Evolutionary conservation across 2,329 filamentous ascomycete species (phyloP).

Genomic region (Diaporthe nobilis): DNA sequence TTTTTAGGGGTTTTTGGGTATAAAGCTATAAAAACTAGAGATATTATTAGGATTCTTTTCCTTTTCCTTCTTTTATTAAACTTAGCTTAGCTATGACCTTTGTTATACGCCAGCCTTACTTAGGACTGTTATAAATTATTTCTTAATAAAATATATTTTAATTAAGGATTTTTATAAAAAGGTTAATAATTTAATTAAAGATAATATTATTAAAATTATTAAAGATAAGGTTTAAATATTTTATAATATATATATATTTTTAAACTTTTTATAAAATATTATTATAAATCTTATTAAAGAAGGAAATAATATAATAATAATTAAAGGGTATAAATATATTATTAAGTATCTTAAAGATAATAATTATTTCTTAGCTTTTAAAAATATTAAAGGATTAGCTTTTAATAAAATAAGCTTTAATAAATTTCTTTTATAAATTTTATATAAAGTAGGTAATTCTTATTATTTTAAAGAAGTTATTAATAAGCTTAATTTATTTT

Average conservation of each 20-base stretch:
- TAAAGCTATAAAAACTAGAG: no score
- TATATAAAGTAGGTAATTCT: no score
- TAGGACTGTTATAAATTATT: no score
- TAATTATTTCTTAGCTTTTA: background rate
- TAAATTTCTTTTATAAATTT: background rate
- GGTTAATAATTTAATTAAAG: background rate
- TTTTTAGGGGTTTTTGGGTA: no score
- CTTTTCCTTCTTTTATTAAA: no score
- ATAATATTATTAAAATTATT: background rate
- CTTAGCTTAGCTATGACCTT: no score
- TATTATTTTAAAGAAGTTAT: background rate
- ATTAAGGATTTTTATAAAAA: background rate
- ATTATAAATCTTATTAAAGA: background rate
- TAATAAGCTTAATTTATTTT: background rate
- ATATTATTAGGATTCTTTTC: no score
- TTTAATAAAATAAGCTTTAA: background rate
- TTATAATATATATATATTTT: background rate
- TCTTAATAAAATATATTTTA: background rate
- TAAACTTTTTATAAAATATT: background rate
- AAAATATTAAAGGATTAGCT: background rate
- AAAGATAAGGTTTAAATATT: background rate
- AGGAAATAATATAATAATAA: background rate
- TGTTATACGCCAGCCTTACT: no score
- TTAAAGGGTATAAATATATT: background rate
- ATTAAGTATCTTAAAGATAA: background rate